phyloP scores from a whole-genome alignment of 495 filamentous ascomycete species.

The Astrocystis sublimbata region DNA sequence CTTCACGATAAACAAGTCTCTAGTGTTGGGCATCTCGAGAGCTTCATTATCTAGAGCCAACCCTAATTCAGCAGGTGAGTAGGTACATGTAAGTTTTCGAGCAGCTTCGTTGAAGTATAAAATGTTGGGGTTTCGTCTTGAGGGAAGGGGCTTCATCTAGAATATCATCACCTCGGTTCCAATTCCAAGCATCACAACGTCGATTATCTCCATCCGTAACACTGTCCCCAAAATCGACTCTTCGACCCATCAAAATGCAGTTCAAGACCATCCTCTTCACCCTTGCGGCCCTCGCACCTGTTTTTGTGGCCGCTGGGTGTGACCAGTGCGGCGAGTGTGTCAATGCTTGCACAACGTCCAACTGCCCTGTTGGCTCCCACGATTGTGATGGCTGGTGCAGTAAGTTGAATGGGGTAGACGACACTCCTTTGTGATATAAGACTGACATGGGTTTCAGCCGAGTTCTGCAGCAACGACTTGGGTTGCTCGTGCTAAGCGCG shows the following conservation, averaged over 20 bases:
- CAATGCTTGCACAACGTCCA: neutral
- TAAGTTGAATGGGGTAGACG: neutral
- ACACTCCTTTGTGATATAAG: too few relatives aligned
- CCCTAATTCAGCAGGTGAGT: neutral
- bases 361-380: neutral
- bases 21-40: neutral
- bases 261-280: neutral
- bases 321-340: conserved; percentile 6
- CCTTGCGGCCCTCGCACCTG: neutral
- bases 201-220: too few relatives aligned
- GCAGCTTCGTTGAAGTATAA: neutral
- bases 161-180: neutral
- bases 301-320: neutral
- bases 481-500: neutral
- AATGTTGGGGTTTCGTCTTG: neutral
- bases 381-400: conserved; percentile 2
- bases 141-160: neutral
- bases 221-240: neutral
- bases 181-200: neutral
- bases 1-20: neutral
- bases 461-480: conserved; percentile 1
- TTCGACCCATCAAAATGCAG: neutral
- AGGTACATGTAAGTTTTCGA: neutral
- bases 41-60: neutral
- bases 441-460: neutral